These are phyloP conservation scores for Teratosphaeria destructans DNA, from an alignment of 2,329 filamentous ascomycete genomes.

Conservation along the genomic window DNA sequence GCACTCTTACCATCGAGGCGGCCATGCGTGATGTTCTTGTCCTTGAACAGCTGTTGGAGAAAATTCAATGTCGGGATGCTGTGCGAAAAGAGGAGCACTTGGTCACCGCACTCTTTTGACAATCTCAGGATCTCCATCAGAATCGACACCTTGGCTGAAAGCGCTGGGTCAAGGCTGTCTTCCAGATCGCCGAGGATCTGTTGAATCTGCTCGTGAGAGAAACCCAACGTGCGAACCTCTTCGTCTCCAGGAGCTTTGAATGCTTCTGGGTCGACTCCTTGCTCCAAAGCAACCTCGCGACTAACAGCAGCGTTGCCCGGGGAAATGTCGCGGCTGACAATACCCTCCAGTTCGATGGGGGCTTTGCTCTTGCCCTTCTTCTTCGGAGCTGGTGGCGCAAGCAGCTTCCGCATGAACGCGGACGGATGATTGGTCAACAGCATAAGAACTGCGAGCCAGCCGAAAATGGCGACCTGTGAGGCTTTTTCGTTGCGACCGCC, in stretches of 20 bases:
- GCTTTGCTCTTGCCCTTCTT: conserved; percentile 4
- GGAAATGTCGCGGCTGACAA: conserved; percentile 3
- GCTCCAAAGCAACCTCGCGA: not conserved
- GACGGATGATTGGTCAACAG: conserved; percentile 50
- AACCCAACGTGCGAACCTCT: conserved; percentile 22
- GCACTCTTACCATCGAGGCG: conserved; percentile 60
- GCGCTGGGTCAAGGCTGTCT: conserved; percentile 33
- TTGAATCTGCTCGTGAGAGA: conserved; percentile 28
- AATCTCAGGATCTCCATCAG: conserved; percentile 60
- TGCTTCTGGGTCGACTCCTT: conserved; percentile 3
- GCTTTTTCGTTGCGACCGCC: conserved; percentile 26
- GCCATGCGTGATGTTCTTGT: conserved; percentile 35
- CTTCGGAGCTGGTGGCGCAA: conserved; percentile 22
- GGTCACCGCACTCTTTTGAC: conserved; percentile 53
- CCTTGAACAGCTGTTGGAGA: conserved; percentile 47
- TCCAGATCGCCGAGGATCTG: conserved; percentile 24
- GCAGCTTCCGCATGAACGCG: conserved; percentile 42
- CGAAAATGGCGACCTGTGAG: conserved; percentile 38
- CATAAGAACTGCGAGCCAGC: conserved; percentile 43
- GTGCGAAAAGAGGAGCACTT: conserved; percentile 72
- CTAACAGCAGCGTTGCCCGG: conserved; percentile 2
- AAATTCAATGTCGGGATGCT: conserved; percentile 60
- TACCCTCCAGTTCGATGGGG: not conserved
- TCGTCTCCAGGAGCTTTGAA: conserved; percentile 19
- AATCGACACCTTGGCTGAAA: conserved; percentile 60